Evolutionary conservation across 177 flowering plant genomes (phyloP), one percentile per base, ranked within the genome.

Genomic region (Vitis hybrid): DNA sequence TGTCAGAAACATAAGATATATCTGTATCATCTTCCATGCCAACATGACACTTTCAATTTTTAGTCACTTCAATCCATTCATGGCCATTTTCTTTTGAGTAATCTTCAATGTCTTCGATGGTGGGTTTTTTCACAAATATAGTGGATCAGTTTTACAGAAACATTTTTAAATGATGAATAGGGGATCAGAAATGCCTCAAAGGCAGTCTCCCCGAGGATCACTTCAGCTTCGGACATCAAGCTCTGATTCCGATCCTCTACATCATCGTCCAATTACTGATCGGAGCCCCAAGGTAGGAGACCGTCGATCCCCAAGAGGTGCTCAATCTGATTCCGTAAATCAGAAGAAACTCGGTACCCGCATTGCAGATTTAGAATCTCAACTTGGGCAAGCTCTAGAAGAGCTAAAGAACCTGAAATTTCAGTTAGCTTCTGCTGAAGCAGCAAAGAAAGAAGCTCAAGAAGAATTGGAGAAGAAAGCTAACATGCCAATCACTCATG

Each of bases 211-310:
- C 10, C 76, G 90, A 77, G 83, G 72, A 6, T 83, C 86, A 10
- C 77, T 78, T 60, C 88, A 74, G 40, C 76, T 80, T 14, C 82
- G 90, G 76, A 84, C 92, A 58, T 84, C 94, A 9, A 79, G 85
- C 76, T 84, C 88, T 2, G 88, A 87, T 35, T 85, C 93, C 11
- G 93, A 88, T 65, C 84, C 86, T 0, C 63, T 63, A n/a, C 96
- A 81, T 67, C 83, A 80, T 56, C 85, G 90, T 7, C 79, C 78
- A 15, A 71, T 71, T 4, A 75, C 81, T 24, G 91, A 90, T 56
- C 75, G 90, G 27, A 91, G 92, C 71, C 90, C 93, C 12, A 89
- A 87, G 81, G 66, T 88, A 11, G 87, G 80, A n/a, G 95, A 89
- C 32, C 88, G 92, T 3, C 84, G 90, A 15, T 91, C 98, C 32